Percentiles rank a stretch among this genome's conserved stretches.
These are phyloP conservation scores for Mortierella hygrophila DNA, from an alignment of 192 early-diverging fungal species.

Conservation along the genomic window DNA sequence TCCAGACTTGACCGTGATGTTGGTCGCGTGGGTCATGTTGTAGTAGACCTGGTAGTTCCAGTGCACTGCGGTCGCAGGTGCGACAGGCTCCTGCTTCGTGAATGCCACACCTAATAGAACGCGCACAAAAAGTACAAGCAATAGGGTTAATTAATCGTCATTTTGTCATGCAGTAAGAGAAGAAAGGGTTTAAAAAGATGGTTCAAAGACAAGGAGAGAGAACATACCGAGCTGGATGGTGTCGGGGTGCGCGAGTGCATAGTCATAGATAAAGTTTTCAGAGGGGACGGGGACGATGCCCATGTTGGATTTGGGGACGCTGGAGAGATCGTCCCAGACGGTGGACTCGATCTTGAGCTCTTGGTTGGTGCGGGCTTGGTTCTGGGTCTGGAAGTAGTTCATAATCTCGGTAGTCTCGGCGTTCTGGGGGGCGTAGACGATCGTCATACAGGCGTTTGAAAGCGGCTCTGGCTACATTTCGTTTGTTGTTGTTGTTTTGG, in stretches of 20 bases:
- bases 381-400: conserved; percentile 45
- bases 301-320: conserved; percentile 41
- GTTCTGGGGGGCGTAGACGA: conserved; percentile 33
- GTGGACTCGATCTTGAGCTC: conserved; percentile 27
- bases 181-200: neutral
- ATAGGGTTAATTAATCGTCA: neutral
- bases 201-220: neutral
- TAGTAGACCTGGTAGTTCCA: conserved; percentile 82
- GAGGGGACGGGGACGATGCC: conserved; percentile 70
- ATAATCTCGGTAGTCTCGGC: conserved; percentile 45
- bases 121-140: neutral
- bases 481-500: neutral
- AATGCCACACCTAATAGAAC: conserved; percentile 29
- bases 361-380: conserved; percentile 26
- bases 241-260: conserved; percentile 73
- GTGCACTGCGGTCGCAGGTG: conserved; percentile 51
- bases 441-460: conserved; percentile 47
- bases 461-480: conserved; percentile 30
- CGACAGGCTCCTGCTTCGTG: conserved; percentile 24
- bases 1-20: conserved; percentile 68
- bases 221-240: conserved; percentile 71
- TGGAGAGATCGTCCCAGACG: conserved; percentile 29
- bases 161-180: too few relatives aligned
- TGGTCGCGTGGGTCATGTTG: conserved; percentile 69
- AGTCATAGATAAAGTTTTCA: conserved; percentile 75